Base-by-base conservation (phyloP, 2,329 filamentous ascomycete genomes). In the Ceratocystiopsis minuta region DNA sequence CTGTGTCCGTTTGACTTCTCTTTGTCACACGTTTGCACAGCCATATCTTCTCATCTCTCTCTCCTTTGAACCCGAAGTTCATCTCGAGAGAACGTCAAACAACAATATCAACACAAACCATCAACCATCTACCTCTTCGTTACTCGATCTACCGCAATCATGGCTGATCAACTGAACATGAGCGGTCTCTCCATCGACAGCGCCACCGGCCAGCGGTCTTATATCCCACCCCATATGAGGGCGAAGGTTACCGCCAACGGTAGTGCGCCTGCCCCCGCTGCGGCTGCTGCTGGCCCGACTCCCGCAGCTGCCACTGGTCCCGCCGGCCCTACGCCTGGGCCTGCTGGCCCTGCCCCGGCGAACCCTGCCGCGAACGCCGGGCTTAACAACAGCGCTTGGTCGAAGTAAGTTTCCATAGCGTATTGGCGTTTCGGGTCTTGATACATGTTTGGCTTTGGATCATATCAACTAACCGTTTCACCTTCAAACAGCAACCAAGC, bases 121-220 rank as follows among this genome's bases (percentile, higher is more conserved):
- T 16, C 20, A 20, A 39, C 42, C 37, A 43, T 37, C 38, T n/a
- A 38, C 35, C 13, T 38, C 34, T n/a, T n/a, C n/a, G n/a, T n/a
- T n/a, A n/a, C n/a, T 38, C 28, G 16, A 11, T 40, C 39, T 34
- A 28, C 24, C 53, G 54, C 54, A 65, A 78, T 62, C 57, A 86
- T 86, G 80, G 80, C 80, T 60, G 80, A 84, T 56, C 78, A 87
- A 68, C 72, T 90, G 55, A 84, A 85, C 68, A 86, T 88, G 73
- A 72, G 70, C 58, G 75, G 76, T 58, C 68, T 88, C 55, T 78
- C 65, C 62, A 67, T 88, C 32, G 32, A 15, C 45, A 59, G 60
- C 31, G 59, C 55, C 43, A 55, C 57, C 41, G 48, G 47, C 39
- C 53, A 64, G 52, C 78, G 79, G 55, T 81, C 81, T 44, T 90